Percentiles rank a stretch among this genome's conserved stretches.
Evolutionary conservation across 2,329 filamentous ascomycete genomes (phyloP).

Genomic region (Gnomoniopsis sp.): DNA sequence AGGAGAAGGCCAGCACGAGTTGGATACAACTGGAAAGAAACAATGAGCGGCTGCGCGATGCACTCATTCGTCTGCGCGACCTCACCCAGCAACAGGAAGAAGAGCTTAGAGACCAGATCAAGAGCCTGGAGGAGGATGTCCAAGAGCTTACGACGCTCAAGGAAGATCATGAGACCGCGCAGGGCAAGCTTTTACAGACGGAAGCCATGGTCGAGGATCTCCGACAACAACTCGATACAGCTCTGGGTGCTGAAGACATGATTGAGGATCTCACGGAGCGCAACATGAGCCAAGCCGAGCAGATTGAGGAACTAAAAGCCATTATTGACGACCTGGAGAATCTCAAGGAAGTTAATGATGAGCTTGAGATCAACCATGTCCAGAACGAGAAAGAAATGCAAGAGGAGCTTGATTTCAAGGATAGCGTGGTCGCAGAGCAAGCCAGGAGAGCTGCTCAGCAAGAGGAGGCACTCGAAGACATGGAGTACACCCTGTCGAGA

Average conservation of each 20-base stretch:
- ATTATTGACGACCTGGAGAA: slow-evolving; percentile 85
- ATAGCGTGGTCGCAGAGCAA: slow-evolving; percentile 80
- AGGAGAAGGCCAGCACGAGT: slow-evolving; percentile 80
- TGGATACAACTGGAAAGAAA: slow-evolving; percentile 91
- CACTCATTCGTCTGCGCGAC: slow-evolving; percentile 79
- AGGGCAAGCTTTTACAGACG: slow-evolving; percentile 68
- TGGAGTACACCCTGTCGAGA: slow-evolving; percentile 83
- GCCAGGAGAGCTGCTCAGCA: slow-evolving; percentile 69
- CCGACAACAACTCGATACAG: slow-evolving; percentile 85
- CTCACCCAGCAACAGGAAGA: slow-evolving; percentile 81
- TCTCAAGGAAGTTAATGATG: slow-evolving; percentile 88
- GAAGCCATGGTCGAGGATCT: slow-evolving; percentile 81
- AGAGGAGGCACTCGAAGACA: slow-evolving; percentile 76
- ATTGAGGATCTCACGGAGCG: slow-evolving; percentile 88
- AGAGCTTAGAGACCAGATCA: slow-evolving; percentile 73
- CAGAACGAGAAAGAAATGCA: slow-evolving; percentile 94
- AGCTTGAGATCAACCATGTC: slow-evolving; percentile 88
- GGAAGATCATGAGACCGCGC: slow-evolving; percentile 65
- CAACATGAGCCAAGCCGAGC: slow-evolving; percentile 78
- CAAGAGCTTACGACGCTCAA: slow-evolving; percentile 65
- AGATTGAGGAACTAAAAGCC: slow-evolving; percentile 77
- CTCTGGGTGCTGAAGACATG: slow-evolving; percentile 85
- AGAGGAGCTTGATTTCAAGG: slow-evolving; percentile 86
- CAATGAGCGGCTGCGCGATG: slow-evolving; percentile 83
- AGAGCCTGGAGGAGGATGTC: slow-evolving; percentile 68